Conservation (phyloP, 208 protist genomes). For the Leishmania amazonensis region DNA sequence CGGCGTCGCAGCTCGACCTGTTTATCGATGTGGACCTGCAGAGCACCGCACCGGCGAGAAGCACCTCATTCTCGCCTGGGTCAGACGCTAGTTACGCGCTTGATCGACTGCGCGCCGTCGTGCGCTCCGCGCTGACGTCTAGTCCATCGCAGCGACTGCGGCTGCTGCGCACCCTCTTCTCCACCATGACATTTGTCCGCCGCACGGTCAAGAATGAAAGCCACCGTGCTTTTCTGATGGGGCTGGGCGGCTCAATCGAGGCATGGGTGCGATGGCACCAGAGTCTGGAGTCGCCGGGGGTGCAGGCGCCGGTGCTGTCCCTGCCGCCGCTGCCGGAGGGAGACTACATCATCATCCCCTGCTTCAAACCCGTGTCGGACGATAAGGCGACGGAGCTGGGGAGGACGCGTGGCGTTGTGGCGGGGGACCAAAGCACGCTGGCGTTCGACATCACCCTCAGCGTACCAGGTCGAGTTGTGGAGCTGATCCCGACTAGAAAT, state of each 20-base stretch:
- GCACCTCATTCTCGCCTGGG: conserved; percentile 7
- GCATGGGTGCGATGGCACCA: conserved; percentile 17
- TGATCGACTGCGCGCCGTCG: conserved; percentile 20
- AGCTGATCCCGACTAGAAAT: background rate
- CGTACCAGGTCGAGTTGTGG: background rate
- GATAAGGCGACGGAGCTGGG: conserved; percentile 38
- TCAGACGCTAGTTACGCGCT: conserved; percentile 1
- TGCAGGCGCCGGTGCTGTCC: conserved; percentile 8
- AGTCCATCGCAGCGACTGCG: conserved; percentile 7
- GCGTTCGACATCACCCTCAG: background rate
- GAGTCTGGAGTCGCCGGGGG: background rate
- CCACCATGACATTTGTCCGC: conserved; percentile 11
- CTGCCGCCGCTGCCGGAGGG: conserved; percentile 60
- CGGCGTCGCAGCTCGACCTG: conserved; percentile 67
- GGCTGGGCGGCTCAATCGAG: conserved; percentile 14
- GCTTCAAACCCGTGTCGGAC: conserved; percentile 26
- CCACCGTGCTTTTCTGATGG: conserved; percentile 15
- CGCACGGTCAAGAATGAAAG: background rate
- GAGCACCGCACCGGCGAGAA: conserved; percentile 9
- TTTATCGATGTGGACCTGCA: conserved; percentile 19
- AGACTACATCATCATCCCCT: conserved; percentile 71
- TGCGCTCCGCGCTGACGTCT: background rate
- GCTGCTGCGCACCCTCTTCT: conserved; percentile 11
- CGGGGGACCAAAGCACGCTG: background rate
- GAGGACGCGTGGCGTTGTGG: conserved; percentile 38